Base-by-base conservation (phyloP, 805 yeast genomes). In the Pichia occidentalis region DNA sequence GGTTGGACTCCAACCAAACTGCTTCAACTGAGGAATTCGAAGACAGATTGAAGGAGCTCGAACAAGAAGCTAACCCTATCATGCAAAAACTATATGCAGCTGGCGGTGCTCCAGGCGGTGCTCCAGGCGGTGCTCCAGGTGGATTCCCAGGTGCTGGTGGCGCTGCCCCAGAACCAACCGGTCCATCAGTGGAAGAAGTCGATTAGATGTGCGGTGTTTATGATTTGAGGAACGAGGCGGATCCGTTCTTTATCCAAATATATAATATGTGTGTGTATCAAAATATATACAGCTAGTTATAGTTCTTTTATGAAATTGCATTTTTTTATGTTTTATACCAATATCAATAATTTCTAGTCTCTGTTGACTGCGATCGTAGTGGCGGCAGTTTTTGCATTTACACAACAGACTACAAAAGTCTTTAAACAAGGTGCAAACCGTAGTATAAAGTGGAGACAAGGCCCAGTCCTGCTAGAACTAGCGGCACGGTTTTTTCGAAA, bases 61-160 rank as follows among this genome's bases (percentile, higher is more conserved):
- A 90, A 74, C 82, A 77, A 53, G 75, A 81, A 65, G 95, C 95
- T 53, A 88, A 88, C 76, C 97, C 97, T 64, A 85, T 87, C 68
- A 81, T 90, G 87, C 77, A 86, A 65, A 87, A 88, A 75, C 86
- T 94, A 74, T 90, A 90, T 77, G 92, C 84, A 64, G 87, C 80
- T 50, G 95, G 87, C 62, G 95, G 87, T 64, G 83, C 80, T 54
- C 85, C 85, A 54, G 86, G 53, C 39, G 83, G 78, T 53, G 77
- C 71, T 64, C 78, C 73, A 56, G 75, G 80, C 52, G 73, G 67
- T 52, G 57, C 43, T 34, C 55, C 54, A 28, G 53, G 50, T 36
- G 53, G 50, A 27, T 45, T 47, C 50, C 55, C 47, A 21, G 70
- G 67, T 43, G 66, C 61, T 49, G 62, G 64, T 43, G 52, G 52